Conservation (phyloP, 306 rosid species). For the Sophora flavescens region DNA sequence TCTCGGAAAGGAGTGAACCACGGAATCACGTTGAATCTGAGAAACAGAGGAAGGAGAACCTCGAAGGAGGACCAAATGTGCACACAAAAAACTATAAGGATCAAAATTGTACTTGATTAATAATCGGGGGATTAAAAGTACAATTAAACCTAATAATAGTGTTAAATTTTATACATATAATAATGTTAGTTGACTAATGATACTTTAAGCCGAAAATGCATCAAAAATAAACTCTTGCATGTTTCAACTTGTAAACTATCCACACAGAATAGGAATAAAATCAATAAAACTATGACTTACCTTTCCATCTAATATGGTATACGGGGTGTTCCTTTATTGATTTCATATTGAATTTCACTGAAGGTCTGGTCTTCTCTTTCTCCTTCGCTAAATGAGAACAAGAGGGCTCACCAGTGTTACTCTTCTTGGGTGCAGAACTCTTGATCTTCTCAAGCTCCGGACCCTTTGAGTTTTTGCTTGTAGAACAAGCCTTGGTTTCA, state of each 20-base stretch:
- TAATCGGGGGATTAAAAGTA: too few relatives aligned
- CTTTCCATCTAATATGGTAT: neutral
- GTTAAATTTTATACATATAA: too few relatives aligned
- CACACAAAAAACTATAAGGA: too few relatives aligned
- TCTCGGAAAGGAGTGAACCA: too few relatives aligned
- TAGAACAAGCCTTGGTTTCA: neutral
- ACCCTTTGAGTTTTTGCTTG: neutral
- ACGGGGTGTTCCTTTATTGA: neutral
- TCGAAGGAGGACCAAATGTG: too few relatives aligned
- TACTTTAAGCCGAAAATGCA: too few relatives aligned
- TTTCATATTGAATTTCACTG: neutral
- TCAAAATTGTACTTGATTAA: too few relatives aligned
- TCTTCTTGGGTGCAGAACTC: neutral
- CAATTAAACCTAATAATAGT: too few relatives aligned
- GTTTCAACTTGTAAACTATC: neutral
- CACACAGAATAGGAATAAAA: neutral
- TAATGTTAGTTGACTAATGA: too few relatives aligned
- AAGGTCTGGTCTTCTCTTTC: conserved; percentile 11
- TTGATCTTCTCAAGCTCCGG: neutral
- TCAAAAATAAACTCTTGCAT: too few relatives aligned
- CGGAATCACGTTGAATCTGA: too few relatives aligned
- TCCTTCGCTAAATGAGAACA: neutral
- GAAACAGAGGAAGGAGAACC: too few relatives aligned
- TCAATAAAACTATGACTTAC: neutral
- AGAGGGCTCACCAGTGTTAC: neutral